These are phyloP conservation scores for Nemania sp. DNA, from an alignment of 2,329 filamentous ascomycete genomes.

Conservation along the genomic window DNA sequence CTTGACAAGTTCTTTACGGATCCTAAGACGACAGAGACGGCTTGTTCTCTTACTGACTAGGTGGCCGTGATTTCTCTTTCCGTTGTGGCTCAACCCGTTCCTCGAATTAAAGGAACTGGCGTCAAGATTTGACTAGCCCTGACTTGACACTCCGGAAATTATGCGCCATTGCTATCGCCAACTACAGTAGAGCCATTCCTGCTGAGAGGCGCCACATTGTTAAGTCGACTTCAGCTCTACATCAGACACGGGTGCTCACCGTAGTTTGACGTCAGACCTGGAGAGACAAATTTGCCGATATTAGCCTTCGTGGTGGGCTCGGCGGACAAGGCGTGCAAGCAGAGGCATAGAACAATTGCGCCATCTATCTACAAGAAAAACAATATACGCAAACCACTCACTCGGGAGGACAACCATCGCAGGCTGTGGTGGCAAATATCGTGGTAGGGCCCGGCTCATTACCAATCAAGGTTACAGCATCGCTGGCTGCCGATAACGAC, in stretches of 20 bases:
- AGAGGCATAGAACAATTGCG: too few species aligned
- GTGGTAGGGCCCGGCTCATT: neutral
- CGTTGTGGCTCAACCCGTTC: neutral
- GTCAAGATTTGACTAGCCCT: neutral
- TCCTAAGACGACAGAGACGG: too few species aligned
- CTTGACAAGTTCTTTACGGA: too few species aligned
- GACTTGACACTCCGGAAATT: conserved; percentile 6
- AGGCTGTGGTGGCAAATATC: neutral
- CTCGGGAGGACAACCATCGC: neutral
- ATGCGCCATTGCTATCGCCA: conserved; percentile 15
- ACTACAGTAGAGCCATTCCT: conserved; percentile 9
- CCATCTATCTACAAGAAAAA: too few species aligned
- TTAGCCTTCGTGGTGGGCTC: too few species aligned
- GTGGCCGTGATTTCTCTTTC: neutral
- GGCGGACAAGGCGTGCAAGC: too few species aligned
- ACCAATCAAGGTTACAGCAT: conserved; percentile 7
- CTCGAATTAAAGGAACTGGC: neutral
- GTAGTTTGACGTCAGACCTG: neutral
- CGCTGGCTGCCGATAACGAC: conserved; percentile 10
- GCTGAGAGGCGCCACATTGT: conserved; percentile 6
- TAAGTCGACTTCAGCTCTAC: conserved; percentile 4
- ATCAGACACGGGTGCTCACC: neutral
- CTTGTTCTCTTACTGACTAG: neutral
- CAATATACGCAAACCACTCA: neutral
- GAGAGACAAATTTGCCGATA: too few species aligned